Conservation (phyloP, 2,329 filamentous ascomycete genomes). For the Gremmenia infestans region DNA sequence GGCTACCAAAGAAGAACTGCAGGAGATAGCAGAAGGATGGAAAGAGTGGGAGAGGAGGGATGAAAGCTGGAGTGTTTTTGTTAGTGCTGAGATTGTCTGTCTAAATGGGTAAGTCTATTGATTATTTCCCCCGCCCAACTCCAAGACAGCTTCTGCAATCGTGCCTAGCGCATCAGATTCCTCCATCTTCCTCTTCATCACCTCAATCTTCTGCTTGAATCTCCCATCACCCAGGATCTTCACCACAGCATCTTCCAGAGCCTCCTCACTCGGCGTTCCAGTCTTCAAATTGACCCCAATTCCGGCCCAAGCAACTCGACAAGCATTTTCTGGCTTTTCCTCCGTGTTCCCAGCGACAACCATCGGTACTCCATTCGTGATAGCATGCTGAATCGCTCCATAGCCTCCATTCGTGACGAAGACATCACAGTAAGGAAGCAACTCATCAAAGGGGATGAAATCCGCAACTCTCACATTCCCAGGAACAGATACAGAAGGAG, state of each 20-base stretch:
- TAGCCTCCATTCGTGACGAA: constrained; percentile 35
- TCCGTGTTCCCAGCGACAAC: constrained; percentile 31
- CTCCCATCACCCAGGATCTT: neutral
- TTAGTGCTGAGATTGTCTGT: too few species aligned
- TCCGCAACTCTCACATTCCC: constrained; percentile 30
- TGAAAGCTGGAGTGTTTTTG: too few species aligned
- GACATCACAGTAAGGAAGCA: constrained; percentile 32
- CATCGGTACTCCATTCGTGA: constrained; percentile 31
- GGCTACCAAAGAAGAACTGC: too few species aligned
- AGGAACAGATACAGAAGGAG: constrained; percentile 27
- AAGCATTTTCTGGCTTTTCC: constrained; percentile 31
- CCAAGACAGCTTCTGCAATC: constrained; percentile 8
- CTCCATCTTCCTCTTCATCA: constrained; percentile 4
- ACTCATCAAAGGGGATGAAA: constrained; percentile 33
- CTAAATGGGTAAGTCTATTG: too few species aligned
- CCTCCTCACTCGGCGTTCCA: neutral
- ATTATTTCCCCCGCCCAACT: neutral
- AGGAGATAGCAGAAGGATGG: too few species aligned
- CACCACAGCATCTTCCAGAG: neutral
- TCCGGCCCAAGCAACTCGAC: constrained; percentile 27
- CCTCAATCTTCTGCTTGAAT: constrained; percentile 4
- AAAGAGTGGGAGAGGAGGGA: too few species aligned
- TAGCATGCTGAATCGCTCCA: constrained; percentile 31
- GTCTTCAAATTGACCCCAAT: constrained; percentile 2
- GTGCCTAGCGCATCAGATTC: constrained; percentile 5